Base-by-base conservation (phyloP, 257 asterid species). In the Oldenlandia corymbosa region DNA sequence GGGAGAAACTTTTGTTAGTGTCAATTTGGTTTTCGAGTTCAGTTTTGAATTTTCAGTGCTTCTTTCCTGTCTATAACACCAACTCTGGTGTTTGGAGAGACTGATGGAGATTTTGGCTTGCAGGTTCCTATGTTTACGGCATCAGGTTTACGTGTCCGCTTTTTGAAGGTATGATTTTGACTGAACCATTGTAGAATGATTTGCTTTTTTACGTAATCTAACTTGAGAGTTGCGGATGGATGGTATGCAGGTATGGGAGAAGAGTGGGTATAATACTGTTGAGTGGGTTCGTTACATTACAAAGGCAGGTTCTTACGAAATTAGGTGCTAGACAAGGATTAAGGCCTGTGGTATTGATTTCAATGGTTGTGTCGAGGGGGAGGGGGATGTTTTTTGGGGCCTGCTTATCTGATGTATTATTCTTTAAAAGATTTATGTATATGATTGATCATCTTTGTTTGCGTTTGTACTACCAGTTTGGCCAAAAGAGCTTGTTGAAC, bases 81-180 rank as follows among this genome's bases (percentile, higher is more conserved):
- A 17, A 32, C 27, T 56, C 34, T 56, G 1, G 17, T 21, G 30
- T 32, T 9, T 0, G 20, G 10, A 56, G 12, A 18, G 30, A 23
- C 31, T 62, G 45, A 45, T 47, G 46, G 23, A 23, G 11, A 16
- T 21, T 46, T 39, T 24, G 14, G 8, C 64, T 41, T 71, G 72
- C 94, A 93, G 99, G 97, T 93, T 77, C 99, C 99, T 51, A 93
- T 93, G 99, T 93, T 93, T 51, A 90, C 96, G 10, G 97, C 99
- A 51, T 93, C 99, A 64, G 99, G 99, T 55, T 68, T 93, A 76
- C 95, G 99, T 59, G 99, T 90, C 63, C 97, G 99, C 60, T 93
- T 93, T 79, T 88, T 93, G 34, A 93, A 90, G 97, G 99, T 92
- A 80, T 60, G 52, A 8, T 27, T 11, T 20, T 67, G 58, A 58